Evolutionary conservation across 192 early-diverging fungal genomes (phyloP).

Genomic region (Phlyctochytrium arcticum): DNA sequence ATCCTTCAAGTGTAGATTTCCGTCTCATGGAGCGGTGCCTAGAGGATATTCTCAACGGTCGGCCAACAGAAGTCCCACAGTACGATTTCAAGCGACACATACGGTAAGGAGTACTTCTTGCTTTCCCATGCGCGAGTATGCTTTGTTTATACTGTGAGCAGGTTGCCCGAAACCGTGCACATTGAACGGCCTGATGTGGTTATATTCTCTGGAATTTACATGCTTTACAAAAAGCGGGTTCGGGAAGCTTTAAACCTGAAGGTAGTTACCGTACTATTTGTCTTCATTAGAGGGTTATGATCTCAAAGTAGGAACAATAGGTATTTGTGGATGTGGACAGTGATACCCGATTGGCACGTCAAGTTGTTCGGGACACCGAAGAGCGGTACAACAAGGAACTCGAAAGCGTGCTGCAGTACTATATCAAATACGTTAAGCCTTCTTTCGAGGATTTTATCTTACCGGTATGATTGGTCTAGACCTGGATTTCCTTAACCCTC

Average conservation of each 20-base stretch:
- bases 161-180: neutral
- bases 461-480: conserved; percentile 45
- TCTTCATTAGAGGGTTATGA: conserved; percentile 17
- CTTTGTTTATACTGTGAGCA: too few species aligned
- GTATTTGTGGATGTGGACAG: conserved; percentile 79
- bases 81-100: conserved; percentile 56
- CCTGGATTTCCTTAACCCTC: too few species aligned
- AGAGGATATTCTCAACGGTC: conserved; percentile 44
- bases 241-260: conserved; percentile 70
- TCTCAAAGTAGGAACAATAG: neutral
- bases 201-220: conserved; percentile 74
- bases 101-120: too few species aligned
- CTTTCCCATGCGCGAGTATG: too few species aligned
- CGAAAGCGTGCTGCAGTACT: conserved; percentile 60
- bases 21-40: conserved; percentile 56
- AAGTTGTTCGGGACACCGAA: conserved; percentile 38
- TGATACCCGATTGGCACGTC: conserved; percentile 39
- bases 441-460: conserved; percentile 85
- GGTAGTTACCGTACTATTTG: too few species aligned
- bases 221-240: conserved; percentile 66
- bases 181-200: conserved; percentile 58
- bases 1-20: conserved; percentile 73
- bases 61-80: conserved; percentile 50
- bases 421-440: conserved; percentile 76
- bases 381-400: conserved; percentile 34